Percentiles rank a stretch among this genome's conserved stretches.
Conservation (phyloP, 2,329 filamentous ascomycete species). For the Endocalyx cinctus region DNA sequence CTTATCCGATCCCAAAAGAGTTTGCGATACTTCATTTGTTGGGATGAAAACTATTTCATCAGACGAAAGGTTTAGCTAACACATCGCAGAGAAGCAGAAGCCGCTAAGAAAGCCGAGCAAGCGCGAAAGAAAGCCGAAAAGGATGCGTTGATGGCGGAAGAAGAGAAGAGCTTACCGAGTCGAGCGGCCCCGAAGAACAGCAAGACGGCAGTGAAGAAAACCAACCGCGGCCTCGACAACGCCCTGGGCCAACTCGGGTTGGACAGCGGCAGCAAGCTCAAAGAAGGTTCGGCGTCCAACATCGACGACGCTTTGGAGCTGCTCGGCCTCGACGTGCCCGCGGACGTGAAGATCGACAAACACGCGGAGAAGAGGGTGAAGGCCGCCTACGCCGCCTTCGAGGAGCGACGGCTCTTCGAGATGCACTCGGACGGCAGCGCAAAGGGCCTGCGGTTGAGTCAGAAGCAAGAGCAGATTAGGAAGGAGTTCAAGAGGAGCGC, state of each 20-base stretch:
- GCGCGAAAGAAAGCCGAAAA: constrained; percentile 90
- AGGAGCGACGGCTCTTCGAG: constrained; percentile 76
- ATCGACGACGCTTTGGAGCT: constrained; percentile 94
- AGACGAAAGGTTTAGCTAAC: too few relatives aligned
- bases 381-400: constrained; percentile 77
- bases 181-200: constrained; percentile 61
- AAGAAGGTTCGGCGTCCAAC: constrained; percentile 72
- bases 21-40: neutral
- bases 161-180: constrained; percentile 64
- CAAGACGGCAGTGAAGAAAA: constrained; percentile 65
- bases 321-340: constrained; percentile 57
- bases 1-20: neutral
- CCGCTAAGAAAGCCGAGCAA: constrained; percentile 75
- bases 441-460: constrained; percentile 70
- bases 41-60: too few relatives aligned
- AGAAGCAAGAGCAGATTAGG: constrained; percentile 75
- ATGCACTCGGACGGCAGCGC: constrained; percentile 75
- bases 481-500: constrained; percentile 95
- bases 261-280: constrained; percentile 44
- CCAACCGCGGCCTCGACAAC: constrained; percentile 61
- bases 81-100: constrained; percentile 67
- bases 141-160: constrained; percentile 75
- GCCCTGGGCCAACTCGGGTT: constrained; percentile 61
- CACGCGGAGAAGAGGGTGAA: constrained; percentile 87
- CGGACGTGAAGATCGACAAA: constrained; percentile 70